Evolutionary conservation across 129 eudicot genomes (phyloP).

Genomic region (Cynara cardunculus): DNA sequence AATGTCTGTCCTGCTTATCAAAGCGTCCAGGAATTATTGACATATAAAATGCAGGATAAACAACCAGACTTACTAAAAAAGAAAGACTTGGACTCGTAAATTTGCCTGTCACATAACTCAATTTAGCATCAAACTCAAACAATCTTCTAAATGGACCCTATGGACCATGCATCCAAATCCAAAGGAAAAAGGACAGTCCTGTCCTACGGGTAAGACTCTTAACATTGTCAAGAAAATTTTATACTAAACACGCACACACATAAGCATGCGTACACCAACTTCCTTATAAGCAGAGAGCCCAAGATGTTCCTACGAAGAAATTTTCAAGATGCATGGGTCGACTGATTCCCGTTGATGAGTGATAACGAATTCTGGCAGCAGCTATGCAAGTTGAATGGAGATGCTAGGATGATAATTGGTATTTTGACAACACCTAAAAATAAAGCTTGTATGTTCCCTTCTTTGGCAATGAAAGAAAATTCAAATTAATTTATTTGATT

Average conservation of each 20-base stretch:
- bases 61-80: not conserved
- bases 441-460: not conserved
- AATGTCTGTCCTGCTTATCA: slow-evolving; percentile 49
- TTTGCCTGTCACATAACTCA: not conserved
- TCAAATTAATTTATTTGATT: too few relatives aligned
- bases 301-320: not conserved
- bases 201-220: not conserved
- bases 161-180: not conserved
- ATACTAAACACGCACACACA: too few relatives aligned
- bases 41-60: not conserved
- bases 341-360: not conserved
- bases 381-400: not conserved
- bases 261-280: too few relatives aligned
- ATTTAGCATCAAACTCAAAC: not conserved
- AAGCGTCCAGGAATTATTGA: not conserved
- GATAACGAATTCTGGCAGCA: not conserved
- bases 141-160: not conserved
- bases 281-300: not conserved
- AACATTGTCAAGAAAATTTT: too few relatives aligned
- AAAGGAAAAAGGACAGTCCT: not conserved
- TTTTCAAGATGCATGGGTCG: not conserved
- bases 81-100: not conserved
- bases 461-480: not conserved
- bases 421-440: not conserved
- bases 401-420: not conserved